Conservation (phyloP, 768 basidiomycete genomes). For the Trametes coccinea region DNA sequence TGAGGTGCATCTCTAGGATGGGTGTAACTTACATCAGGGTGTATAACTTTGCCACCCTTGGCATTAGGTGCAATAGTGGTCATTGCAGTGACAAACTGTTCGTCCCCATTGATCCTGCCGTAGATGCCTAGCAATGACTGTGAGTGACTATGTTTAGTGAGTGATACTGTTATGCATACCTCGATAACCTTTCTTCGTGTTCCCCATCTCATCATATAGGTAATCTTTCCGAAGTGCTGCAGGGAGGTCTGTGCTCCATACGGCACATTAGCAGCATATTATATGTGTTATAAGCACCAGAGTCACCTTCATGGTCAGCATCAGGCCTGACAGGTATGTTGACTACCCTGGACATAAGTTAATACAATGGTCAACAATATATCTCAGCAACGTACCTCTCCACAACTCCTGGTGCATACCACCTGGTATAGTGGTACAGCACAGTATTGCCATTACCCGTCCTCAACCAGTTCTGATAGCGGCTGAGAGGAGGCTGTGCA, state of each 20-base stretch:
- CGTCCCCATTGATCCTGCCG: slow-evolving; percentile 53
- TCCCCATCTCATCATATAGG: background rate
- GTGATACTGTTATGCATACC: background rate
- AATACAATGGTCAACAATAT: too few relatives aligned
- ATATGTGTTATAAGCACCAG: background rate
- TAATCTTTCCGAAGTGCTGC: slow-evolving; percentile 27
- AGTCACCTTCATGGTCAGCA: slow-evolving; percentile 54
- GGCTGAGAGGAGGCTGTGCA: slow-evolving; percentile 41
- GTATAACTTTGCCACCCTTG: slow-evolving; percentile 47
- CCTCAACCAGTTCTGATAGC: slow-evolving; percentile 46
- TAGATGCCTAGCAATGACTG: slow-evolving; percentile 44
- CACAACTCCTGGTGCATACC: slow-evolving; percentile 41
- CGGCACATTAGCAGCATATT: background rate
- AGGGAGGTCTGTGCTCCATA: slow-evolving; percentile 43
- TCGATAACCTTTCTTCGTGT: background rate
- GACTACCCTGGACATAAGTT: slow-evolving; percentile 40
- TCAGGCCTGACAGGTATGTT: slow-evolving; percentile 52
- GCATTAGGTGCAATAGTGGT: slow-evolving; percentile 53
- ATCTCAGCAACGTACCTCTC: slow-evolving; percentile 47
- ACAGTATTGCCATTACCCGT: slow-evolving; percentile 37
- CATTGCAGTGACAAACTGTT: slow-evolving; percentile 63
- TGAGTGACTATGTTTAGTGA: background rate
- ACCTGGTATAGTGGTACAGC: slow-evolving; percentile 56
- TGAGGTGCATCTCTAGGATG: background rate
- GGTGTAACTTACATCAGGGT: slow-evolving; percentile 43